These are phyloP conservation scores for Tremella mesenterica DNA, from an alignment of 768 basidiomycete genomes.

Conservation along the genomic window DNA sequence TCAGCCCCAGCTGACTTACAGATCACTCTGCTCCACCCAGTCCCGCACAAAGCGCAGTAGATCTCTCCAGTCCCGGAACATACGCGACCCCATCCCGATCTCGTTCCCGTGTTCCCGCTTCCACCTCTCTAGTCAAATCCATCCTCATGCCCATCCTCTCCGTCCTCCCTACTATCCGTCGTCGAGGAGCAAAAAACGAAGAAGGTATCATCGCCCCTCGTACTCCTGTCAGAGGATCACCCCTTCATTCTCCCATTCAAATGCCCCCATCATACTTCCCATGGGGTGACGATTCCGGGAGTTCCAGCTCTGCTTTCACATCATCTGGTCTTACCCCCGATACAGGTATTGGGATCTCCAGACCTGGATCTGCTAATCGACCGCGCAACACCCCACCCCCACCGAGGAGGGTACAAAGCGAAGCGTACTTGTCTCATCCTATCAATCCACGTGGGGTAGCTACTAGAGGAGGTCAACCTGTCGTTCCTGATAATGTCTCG, in stretches of 20 bases:
- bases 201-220: conserved; percentile 62
- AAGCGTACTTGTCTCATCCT: conserved; percentile 4
- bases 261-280: conserved; percentile 18
- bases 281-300: conserved; percentile 11
- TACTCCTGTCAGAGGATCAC: conserved; percentile 27
- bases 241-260: conserved; percentile 16
- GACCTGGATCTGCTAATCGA: neutral
- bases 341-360: neutral
- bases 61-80: neutral
- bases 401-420: conserved; percentile 22
- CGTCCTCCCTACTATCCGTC: conserved; percentile 48
- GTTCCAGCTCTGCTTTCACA: neutral
- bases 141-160: conserved; percentile 40
- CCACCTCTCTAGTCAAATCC: conserved; percentile 36
- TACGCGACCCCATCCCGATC: neutral
- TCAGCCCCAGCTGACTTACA: neutral
- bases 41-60: neutral
- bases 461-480: conserved; percentile 16
- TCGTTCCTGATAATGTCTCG: neutral
- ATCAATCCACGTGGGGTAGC: conserved; percentile 21
- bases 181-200: conserved; percentile 48
- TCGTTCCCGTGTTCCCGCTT: too few species aligned
- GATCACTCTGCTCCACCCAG: neutral
- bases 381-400: conserved; percentile 9
- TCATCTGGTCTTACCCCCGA: neutral